Conservation (phyloP, 2,329 filamentous ascomycete species). For the Colletotrichum tofieldiae region DNA sequence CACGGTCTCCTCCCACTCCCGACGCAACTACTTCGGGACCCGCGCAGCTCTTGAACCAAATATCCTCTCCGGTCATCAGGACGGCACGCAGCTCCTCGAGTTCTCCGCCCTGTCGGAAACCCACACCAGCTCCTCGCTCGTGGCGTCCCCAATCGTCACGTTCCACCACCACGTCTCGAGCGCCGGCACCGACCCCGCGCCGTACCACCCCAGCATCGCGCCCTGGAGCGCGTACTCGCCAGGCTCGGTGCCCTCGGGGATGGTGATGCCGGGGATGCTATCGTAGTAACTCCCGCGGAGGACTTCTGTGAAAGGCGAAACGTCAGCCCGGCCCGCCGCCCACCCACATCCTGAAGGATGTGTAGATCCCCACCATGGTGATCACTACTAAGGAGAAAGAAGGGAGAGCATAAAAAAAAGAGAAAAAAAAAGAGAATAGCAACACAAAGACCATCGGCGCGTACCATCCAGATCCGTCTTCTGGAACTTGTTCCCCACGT, state of each 20-base stretch:
- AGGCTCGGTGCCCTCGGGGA: constrained; percentile 4
- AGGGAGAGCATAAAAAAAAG: no score
- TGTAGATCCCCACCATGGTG: neutral
- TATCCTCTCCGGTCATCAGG: neutral
- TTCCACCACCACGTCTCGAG: constrained; percentile 30
- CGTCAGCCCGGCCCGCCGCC: neutral
- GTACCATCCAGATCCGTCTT: constrained; percentile 6
- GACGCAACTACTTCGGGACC: no score
- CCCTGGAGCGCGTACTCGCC: constrained; percentile 11
- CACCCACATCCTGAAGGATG: no score
- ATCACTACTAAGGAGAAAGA: neutral
- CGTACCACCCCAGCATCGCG: constrained; percentile 8
- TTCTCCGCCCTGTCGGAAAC: neutral
- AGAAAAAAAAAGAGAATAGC: no score
- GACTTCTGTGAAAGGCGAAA: neutral
- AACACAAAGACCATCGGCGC: neutral
- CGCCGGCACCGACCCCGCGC: neutral
- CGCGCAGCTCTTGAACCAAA: no score
- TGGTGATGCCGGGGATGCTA: constrained; percentile 4
- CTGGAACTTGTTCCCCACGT: neutral
- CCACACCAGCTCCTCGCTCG: constrained; percentile 23
- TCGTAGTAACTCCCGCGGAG: constrained; percentile 14
- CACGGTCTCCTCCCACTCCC: no score
- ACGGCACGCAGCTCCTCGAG: neutral
- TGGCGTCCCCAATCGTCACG: constrained; percentile 22